Conservation (phyloP, 2,329 filamentous ascomycete genomes). For the Monosporascus sp. region DNA sequence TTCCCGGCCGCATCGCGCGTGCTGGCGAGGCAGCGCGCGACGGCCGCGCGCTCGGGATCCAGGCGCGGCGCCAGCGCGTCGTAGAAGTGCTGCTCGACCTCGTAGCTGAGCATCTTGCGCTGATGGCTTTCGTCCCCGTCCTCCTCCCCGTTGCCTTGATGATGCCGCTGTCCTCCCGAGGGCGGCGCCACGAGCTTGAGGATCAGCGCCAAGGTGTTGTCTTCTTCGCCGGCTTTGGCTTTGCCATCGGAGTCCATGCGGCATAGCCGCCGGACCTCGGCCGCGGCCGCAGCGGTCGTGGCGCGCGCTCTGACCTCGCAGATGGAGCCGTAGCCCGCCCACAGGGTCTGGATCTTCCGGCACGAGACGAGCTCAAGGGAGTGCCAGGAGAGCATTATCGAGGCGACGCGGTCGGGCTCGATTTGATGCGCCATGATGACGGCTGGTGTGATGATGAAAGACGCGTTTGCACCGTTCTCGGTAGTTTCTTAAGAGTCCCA, state of each 20-base stretch:
- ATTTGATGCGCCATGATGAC: constrained; percentile 6
- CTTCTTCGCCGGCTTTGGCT: not conserved
- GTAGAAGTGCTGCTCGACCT: constrained; percentile 65
- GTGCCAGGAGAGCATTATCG: constrained; percentile 34
- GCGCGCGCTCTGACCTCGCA: constrained; percentile 45
- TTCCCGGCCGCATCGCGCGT: constrained; percentile 13
- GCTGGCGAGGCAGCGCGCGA: constrained; percentile 16
- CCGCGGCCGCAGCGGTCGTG: constrained; percentile 12
- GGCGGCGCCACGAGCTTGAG: constrained; percentile 58
- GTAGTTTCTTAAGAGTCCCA: too few species aligned
- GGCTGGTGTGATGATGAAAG: too few species aligned
- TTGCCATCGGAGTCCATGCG: not conserved
- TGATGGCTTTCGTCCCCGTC: constrained; percentile 55
- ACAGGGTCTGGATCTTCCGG: constrained; percentile 37
- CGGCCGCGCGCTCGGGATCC: constrained; percentile 16
- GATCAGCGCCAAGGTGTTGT: constrained; percentile 36
- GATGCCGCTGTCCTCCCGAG: not conserved
- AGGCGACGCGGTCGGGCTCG: constrained; percentile 30
- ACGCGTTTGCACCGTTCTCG: too few species aligned
- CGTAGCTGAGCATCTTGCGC: constrained; percentile 62
- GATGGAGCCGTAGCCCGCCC: constrained; percentile 52
- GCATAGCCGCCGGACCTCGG: constrained; percentile 6
- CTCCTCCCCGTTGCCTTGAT: constrained; percentile 8
- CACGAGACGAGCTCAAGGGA: constrained; percentile 35
- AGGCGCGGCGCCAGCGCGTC: constrained; percentile 47